phyloP scores from a whole-genome alignment of 768 basidiomycete genomes.

The Russula sp. region DNA sequence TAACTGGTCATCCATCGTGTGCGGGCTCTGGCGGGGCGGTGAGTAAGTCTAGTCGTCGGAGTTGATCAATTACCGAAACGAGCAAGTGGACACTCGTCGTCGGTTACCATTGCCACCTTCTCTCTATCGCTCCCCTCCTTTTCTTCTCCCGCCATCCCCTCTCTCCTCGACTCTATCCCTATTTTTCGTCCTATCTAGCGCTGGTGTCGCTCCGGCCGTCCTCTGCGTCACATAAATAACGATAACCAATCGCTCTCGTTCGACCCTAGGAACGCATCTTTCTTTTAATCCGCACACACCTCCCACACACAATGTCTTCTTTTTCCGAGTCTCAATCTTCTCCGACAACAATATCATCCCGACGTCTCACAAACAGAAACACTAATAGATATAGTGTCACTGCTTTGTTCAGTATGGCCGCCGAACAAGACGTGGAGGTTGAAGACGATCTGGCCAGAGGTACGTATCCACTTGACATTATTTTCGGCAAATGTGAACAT shows the following conservation, averaged over 20 bases:
- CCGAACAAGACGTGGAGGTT: conserved; percentile 96
- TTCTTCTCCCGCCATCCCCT: conserved; percentile 19
- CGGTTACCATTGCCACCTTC: conserved; percentile 1
- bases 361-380: conserved; percentile 84
- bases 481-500: conserved; percentile 10
- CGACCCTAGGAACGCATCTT: conserved; percentile 15
- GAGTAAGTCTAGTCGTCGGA: not conserved
- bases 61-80: not conserved
- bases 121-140: not conserved
- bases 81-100: not conserved
- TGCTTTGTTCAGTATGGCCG: conserved; percentile 94
- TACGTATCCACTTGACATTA: conserved; percentile 34
- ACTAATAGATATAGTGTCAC: conserved; percentile 96
- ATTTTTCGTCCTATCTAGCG: conserved; percentile 29
- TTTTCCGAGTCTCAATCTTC: conserved; percentile 57
- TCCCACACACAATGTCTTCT: conserved; percentile 40
- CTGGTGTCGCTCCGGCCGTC: conserved; percentile 23
- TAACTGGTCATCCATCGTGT: no score
- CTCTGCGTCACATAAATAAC: conserved; percentile 6
- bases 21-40: no score
- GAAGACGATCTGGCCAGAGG: conserved; percentile 95
- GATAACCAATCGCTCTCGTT: conserved; percentile 3
- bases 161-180: conserved; percentile 27
- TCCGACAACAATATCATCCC: conserved; percentile 58
- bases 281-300: conserved; percentile 14